These are phyloP conservation scores for Wakefieldia striispora DNA, from an alignment of 768 basidiomycete species.

Conservation along the genomic window DNA sequence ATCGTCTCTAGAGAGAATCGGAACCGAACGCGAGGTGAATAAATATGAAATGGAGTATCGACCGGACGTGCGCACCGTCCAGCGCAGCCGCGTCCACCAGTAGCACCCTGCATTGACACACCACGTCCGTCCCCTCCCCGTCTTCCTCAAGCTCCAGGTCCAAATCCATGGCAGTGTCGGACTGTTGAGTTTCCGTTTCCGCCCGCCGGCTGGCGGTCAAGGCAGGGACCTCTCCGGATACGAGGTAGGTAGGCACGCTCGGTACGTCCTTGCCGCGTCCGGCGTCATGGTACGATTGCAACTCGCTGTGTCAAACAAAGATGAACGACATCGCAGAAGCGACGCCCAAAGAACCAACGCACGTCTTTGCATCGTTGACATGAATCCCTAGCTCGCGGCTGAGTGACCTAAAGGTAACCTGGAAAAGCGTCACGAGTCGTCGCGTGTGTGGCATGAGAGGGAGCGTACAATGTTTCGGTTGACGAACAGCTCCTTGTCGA, in stretches of 20 bases:
- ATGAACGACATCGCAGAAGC: not conserved
- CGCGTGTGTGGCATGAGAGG: not conserved
- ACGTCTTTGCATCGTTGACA: conserved; percentile 82
- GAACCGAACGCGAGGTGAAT: too few species aligned
- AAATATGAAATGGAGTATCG: not conserved
- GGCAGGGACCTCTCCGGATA: conserved; percentile 53
- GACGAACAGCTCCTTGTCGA: conserved; percentile 47
- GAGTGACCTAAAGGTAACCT: conserved; percentile 81
- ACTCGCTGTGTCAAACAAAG: conserved; percentile 45
- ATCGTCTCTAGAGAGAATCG: conserved; percentile 43
- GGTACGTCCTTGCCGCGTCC: conserved; percentile 33
- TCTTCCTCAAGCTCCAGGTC: conserved; percentile 42
- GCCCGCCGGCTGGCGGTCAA: conserved; percentile 8
- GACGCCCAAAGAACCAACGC: not conserved
- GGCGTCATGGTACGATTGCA: conserved; percentile 55
- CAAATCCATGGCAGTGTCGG: conserved; percentile 24
- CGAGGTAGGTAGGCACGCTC: conserved; percentile 62
- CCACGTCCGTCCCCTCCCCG: conserved; percentile 40
- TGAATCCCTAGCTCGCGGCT: conserved; percentile 70
- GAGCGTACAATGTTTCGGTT: conserved; percentile 41
- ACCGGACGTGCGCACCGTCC: conserved; percentile 48
- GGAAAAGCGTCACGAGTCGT: not conserved
- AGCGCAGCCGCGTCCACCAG: conserved; percentile 65
- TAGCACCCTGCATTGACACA: conserved; percentile 47
- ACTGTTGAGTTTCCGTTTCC: conserved; percentile 1